Base-by-base conservation (phyloP, 2,329 filamentous ascomycete species). In the Phaeosphaeria sp. region DNA sequence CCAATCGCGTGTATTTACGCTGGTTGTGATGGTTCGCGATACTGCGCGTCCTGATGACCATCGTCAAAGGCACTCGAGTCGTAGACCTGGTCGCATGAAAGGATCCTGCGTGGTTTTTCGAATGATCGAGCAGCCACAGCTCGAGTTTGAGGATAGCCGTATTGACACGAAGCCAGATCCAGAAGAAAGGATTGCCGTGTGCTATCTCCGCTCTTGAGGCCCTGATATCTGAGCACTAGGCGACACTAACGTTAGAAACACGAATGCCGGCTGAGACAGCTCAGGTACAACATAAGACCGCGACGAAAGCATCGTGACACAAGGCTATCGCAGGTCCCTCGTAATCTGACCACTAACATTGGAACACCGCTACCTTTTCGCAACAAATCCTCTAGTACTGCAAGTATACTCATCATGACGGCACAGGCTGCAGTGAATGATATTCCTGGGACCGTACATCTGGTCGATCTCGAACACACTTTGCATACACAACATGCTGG, bases 371-470 rank as follows among this genome's bases (percentile, higher is more conserved):
- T 20, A 43, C 40, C 13, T 40, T 13, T 40, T 15, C 15, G 18
- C 20, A 21, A 43, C 40, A 7, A 11, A 18, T 18, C 40, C 13
- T 43, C 11, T 3, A 4, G 40, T 3, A 13, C 30, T 21, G 21
- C 42, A 2, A 40, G 7, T 22, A 50, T 20, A 36, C 43, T 36
- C 25, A 54, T 20, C 11, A 64, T 66, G 61, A 42, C 55, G 7
- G 18, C n/a, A 22, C 33, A 22, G 20, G 27, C 44, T 36, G n/a
- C 48, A 22, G 18, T 40, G 11, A 48, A 49, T 6, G 39, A 57
- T 21, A 51, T 75, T 11, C 79, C 79, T 1, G 79, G 79, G 7
- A 81, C 78, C 2, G 76, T 80, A 2, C 78, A 80, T 55, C 67
- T 81, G 6, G 74, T 81, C 17, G 79, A 81, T 55, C 55, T 78